Conservation (phyloP, 2,329 filamentous ascomycete genomes). For the Cordyceps tenuipes region DNA sequence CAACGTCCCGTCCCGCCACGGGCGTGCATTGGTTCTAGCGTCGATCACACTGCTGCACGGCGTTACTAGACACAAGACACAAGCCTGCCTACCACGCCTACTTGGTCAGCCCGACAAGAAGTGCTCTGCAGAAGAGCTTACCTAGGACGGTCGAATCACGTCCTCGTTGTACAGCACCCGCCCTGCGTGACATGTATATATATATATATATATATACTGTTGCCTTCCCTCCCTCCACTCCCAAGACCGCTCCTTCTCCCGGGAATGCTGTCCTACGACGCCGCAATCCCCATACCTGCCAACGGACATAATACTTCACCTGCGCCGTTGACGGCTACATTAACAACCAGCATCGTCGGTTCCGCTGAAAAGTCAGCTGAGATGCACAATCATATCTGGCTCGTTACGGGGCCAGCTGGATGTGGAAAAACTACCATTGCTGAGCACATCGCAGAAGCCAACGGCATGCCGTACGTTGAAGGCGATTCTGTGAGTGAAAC, state of each 20-base stretch:
- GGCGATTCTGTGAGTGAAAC: slow-evolving; percentile 61
- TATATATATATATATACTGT: background rate
- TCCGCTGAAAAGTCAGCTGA: slow-evolving; percentile 16
- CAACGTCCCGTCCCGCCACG: slow-evolving; percentile 3
- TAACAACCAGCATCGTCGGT: slow-evolving; percentile 23
- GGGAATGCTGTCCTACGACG: slow-evolving; percentile 45
- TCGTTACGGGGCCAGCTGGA: slow-evolving; percentile 70
- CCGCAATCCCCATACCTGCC: slow-evolving; percentile 35
- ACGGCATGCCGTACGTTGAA: slow-evolving; percentile 64
- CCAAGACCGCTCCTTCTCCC: background rate
- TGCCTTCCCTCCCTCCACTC: slow-evolving; percentile 2
- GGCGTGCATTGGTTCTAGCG: slow-evolving; percentile 11
- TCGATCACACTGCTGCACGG: slow-evolving; percentile 10
- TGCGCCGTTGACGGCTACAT: slow-evolving; percentile 18
- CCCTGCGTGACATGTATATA: background rate
- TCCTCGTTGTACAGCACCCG: background rate
- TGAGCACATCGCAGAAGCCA: slow-evolving; percentile 50
- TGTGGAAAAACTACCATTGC: slow-evolving; percentile 74
- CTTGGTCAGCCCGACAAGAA: too few species aligned
- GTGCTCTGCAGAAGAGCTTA: background rate
- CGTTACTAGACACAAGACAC: background rate
- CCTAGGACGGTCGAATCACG: background rate
- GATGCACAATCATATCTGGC: slow-evolving; percentile 62
- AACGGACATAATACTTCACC: slow-evolving; percentile 30
- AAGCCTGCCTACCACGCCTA: background rate